Evolutionary conservation across 2,329 filamentous ascomycete genomes (phyloP).

Genomic region (Rhinocladiella similis): DNA sequence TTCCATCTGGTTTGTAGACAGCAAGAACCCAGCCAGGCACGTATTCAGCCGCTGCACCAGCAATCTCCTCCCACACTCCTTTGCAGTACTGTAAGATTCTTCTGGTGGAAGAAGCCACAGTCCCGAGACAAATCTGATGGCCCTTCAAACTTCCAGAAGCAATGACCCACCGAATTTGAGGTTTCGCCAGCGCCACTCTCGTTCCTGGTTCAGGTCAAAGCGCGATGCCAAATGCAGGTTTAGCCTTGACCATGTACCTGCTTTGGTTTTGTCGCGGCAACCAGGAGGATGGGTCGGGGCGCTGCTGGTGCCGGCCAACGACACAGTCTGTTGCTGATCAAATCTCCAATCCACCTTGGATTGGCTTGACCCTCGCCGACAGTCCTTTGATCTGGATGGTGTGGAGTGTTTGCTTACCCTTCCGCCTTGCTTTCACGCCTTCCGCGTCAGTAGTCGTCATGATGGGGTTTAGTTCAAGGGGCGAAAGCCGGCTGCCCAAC

Average conservation of each 20-base stretch:
- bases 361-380: background rate
- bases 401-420: background rate
- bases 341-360: background rate
- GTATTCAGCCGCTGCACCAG: background rate
- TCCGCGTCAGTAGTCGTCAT: background rate
- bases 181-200: background rate
- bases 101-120: background rate
- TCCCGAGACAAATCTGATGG: background rate
- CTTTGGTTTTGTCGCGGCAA: background rate
- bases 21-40: too few relatives aligned
- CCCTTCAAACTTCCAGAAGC: slow-evolving; percentile 1
- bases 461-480: background rate
- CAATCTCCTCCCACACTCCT: background rate
- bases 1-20: too few relatives aligned
- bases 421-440: background rate
- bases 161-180: background rate
- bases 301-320: background rate
- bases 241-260: background rate
- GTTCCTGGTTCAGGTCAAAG: background rate
- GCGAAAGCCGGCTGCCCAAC: background rate
- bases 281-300: background rate
- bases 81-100: background rate
- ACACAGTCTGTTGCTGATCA: background rate
- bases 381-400: background rate
- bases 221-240: background rate